Evolutionary conservation across 1,139 yeast species (phyloP).

Genomic region (Lodderomyces oxycetoniae): DNA sequence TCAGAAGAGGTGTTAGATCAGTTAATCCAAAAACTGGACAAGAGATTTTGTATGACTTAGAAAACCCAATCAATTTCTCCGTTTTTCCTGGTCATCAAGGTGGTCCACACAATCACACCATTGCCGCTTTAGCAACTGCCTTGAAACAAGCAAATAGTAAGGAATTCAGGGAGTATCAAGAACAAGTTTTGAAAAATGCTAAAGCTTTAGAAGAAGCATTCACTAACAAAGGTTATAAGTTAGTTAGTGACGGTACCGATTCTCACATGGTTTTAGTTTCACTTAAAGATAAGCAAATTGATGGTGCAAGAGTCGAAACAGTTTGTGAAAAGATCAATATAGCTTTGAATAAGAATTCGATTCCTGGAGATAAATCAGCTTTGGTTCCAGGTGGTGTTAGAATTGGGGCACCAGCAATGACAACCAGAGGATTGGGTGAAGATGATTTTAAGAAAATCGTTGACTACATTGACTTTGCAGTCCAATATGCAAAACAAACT

Average conservation of each 20-base stretch:
- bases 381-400: slow-evolving; percentile 97
- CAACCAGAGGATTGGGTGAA: slow-evolving; percentile 91
- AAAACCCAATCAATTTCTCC: slow-evolving; percentile 91
- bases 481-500: slow-evolving; percentile 68
- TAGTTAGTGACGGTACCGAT: slow-evolving; percentile 94
- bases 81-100: slow-evolving; percentile 99
- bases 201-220: slow-evolving; percentile 76
- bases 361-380: slow-evolving; percentile 98
- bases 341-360: slow-evolving; percentile 94
- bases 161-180: slow-evolving; percentile 87
- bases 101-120: slow-evolving; percentile 99
- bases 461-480: slow-evolving; percentile 77
- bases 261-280: slow-evolving; percentile 93
- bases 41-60: slow-evolving; percentile 84
- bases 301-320: slow-evolving; percentile 96
- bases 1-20: slow-evolving; percentile 92
- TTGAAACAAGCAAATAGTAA: slow-evolving; percentile 90
- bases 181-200: slow-evolving; percentile 84
- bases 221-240: slow-evolving; percentile 63
- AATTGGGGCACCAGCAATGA: slow-evolving; percentile 98
- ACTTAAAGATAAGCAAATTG: slow-evolving; percentile 83
- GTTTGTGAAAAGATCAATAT: slow-evolving; percentile 93
- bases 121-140: slow-evolving; percentile 95
- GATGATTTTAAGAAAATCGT: slow-evolving; percentile 83
- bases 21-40: slow-evolving; percentile 89